A percentile compares a stretch with the other conserved stretches of the same genome.
Evolutionary conservation across 176 grass and related monocot species (phyloP).

Genomic region (Rhipidocladum racemiflorum): DNA sequence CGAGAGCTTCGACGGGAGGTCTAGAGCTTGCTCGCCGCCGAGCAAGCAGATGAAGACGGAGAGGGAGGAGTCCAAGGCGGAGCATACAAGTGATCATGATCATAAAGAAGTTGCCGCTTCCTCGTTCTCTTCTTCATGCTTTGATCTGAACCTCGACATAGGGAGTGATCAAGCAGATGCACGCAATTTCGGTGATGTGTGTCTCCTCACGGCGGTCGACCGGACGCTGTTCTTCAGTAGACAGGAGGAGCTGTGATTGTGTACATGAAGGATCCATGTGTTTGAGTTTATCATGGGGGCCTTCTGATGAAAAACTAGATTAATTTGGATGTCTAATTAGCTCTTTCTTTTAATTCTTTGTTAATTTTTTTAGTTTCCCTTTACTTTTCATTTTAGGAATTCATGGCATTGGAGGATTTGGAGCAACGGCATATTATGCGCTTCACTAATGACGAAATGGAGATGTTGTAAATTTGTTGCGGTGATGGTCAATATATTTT

Average conservation of each 20-base stretch:
- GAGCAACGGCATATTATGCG: not conserved
- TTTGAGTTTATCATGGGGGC: not conserved
- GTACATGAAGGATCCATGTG: constrained; percentile 28
- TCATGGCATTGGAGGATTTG: constrained; percentile 7
- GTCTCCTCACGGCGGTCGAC: constrained; percentile 68
- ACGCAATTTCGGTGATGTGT: constrained; percentile 25
- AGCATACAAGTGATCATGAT: constrained; percentile 19
- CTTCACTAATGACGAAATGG: constrained; percentile 5
- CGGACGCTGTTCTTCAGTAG: constrained; percentile 63
- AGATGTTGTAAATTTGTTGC: constrained; percentile 28
- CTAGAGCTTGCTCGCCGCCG: constrained; percentile 51
- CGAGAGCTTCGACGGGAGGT: constrained; percentile 48
- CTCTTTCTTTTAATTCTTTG: not conserved
- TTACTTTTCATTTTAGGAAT: not conserved
- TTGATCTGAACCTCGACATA: constrained; percentile 84
- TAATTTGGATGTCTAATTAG: constrained; percentile 20
- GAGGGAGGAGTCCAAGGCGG: constrained; percentile 19
- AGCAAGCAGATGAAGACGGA: constrained; percentile 41
- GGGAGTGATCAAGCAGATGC: constrained; percentile 34
- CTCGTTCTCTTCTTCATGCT: constrained; percentile 30
- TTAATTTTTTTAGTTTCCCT: not conserved
- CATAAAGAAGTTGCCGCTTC: not conserved
- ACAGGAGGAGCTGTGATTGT: constrained; percentile 32
- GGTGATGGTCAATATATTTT: not conserved
- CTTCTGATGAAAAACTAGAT: constrained; percentile 8